Base-by-base conservation (phyloP, 1,284 basidiomycete genomes). In the Trichosporon sp. region DNA sequence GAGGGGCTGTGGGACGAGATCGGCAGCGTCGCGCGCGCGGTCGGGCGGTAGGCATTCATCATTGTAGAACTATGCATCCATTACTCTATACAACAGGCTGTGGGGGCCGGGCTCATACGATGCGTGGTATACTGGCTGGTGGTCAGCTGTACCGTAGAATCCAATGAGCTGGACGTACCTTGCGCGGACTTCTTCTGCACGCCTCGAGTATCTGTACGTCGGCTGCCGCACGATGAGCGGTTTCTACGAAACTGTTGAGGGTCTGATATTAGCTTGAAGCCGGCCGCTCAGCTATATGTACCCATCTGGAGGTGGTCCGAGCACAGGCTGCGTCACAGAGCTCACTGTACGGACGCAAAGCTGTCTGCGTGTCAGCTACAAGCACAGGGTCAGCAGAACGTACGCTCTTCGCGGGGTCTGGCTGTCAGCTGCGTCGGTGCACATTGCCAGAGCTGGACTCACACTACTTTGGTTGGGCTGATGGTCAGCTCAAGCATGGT, bases 1-100 rank as follows among this genome's bases (percentile, higher is more conserved):
- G 65, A 35, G 25, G 44, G 29, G 11, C 25, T 72, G 25, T 72
- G 65, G 64, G 62, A 65, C 44, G 68, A 70, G 58, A 47, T 70
- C 8, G 71, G 68, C 21, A 65, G 34, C 15, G 65, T 65, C 4
- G 51, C 67, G 42, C 62, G 67, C 21, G 65, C 62, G 13, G 67
- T 68, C 32, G 56, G 25, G 42, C 35, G 23, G 9, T 38, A 64
- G 42, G 15, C 42, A 42, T n/a, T n/a, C 21, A 25, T 25, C 44
- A 47, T 42, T 65, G n/a, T 47, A 47, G 23, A 65, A 32, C 44
- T 51, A 65, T 64, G 47, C 64, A 51, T 65, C 27, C 56, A 60
- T 60, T 31, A 60, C 56, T 60, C 56, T 60, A 60, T 60, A 60
- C 56, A 31, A 60, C 27, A 4, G 47, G 47, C 47, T 51, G 47